Evolutionary conservation across 768 basidiomycete genomes (phyloP), one percentile per base, ranked within the genome.

Genomic region (Chalciporus chontae): DNA sequence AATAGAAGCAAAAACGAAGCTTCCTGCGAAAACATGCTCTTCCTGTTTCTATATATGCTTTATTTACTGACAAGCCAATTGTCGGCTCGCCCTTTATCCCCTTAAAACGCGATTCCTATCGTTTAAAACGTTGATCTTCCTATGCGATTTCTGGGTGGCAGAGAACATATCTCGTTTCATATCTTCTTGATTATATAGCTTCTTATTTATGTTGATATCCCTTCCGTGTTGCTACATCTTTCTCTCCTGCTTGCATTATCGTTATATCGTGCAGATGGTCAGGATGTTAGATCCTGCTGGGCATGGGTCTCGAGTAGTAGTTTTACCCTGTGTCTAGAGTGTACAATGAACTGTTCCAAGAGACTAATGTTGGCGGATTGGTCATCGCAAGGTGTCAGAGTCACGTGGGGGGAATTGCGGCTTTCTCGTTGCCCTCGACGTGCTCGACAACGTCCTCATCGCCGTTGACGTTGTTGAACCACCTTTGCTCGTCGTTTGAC

Each of bases 121-220:
- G 15, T 59, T 62, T 19, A 27, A n/a, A 37, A 19, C 15, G 40
- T 51, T 51, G 50, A 50, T 39, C 39, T 3, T 48, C 48, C 51
- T 43, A 6, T 54, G 59, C 56, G 54, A 48, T 53, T 54, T 61
- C 40, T 51, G 53, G 58, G 52, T 54, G 47, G 45, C 40, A 18
- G 45, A 42, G 45, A 48, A 48, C 40, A 40, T 52, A 42, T 6
- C n/a, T 36, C 5, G 34, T 36, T n/a, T 36, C 15, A 36, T 47
- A 3, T 48, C 18, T 45, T 43, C 39, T 17, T 21, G 21, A 21
- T 8, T 40, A n/a, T n/a, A n/a, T n/a, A 45, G 56, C 19, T 48
- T n/a, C 43, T 45, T 41, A 49, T 59, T 19, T 50, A 60, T 52
- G 52, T 39, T 36, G 18, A 7, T 56, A 40, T 55, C 11, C 60